Percentiles rank a stretch among this genome's conserved stretches.
Conservation (phyloP, 2,329 filamentous ascomycete species). For the Alternaria hordeiaustralica region DNA sequence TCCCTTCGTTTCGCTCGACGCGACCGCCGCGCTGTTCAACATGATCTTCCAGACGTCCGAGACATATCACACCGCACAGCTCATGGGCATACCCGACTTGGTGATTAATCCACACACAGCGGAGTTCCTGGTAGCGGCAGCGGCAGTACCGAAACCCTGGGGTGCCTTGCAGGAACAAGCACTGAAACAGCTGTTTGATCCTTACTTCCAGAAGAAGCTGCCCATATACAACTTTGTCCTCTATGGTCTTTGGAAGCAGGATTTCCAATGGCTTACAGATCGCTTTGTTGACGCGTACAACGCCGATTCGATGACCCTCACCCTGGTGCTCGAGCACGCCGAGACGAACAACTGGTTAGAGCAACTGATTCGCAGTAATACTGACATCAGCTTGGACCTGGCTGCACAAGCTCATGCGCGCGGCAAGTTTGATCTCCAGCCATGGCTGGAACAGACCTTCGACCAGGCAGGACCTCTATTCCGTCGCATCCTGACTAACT, state of each 20-base stretch:
- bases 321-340: constrained; percentile 78
- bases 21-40: constrained; percentile 72
- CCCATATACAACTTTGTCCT: constrained; percentile 86
- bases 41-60: constrained; percentile 66
- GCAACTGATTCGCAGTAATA: constrained; percentile 77
- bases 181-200: constrained; percentile 77
- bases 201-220: constrained; percentile 80
- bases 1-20: constrained; percentile 86
- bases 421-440: constrained; percentile 77
- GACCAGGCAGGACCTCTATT: constrained; percentile 70
- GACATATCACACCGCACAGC: constrained; percentile 62
- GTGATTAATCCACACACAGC: constrained; percentile 75
- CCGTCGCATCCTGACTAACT: constrained; percentile 75
- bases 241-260: constrained; percentile 88
- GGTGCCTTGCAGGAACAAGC: constrained; percentile 76
- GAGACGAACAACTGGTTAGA: constrained; percentile 84
- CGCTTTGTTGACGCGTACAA: constrained; percentile 80
- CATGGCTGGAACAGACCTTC: constrained; percentile 78
- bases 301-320: constrained; percentile 69
- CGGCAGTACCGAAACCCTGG: constrained; percentile 80
- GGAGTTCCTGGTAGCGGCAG: constrained; percentile 79
- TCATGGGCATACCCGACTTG: constrained; percentile 64
- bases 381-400: constrained; percentile 86
- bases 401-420: constrained; percentile 84
- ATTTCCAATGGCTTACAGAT: constrained; percentile 83